A percentile compares a stretch with the other conserved stretches of the same genome.
Evolutionary conservation across 1,284 basidiomycete species (phyloP).

Genomic region (Sanghuangporus weigelae): DNA sequence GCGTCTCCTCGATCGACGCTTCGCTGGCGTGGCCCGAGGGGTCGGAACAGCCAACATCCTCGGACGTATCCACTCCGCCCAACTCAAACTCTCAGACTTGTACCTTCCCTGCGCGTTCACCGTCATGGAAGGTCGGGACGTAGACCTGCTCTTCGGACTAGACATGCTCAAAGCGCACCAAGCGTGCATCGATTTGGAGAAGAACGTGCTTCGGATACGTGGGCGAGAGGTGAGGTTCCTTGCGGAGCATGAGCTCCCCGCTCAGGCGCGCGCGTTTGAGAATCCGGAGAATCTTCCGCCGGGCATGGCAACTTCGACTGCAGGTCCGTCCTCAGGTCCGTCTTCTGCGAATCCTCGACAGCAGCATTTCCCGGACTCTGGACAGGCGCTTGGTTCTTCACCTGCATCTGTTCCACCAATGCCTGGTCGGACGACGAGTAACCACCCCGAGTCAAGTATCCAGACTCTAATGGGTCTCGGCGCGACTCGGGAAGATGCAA

Average conservation of each 20-base stretch:
- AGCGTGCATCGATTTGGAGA: conserved; percentile 89
- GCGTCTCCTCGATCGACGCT: conserved; percentile 87
- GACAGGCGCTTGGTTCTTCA: conserved; percentile 44
- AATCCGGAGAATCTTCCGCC: conserved; percentile 22
- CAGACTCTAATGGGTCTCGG: conserved; percentile 68
- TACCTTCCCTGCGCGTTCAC: conserved; percentile 90
- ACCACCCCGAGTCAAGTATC: conserved; percentile 50
- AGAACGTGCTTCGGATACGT: conserved; percentile 85
- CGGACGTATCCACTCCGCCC: conserved; percentile 90
- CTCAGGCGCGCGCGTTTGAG: conserved; percentile 55
- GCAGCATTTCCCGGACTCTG: conserved; percentile 55
- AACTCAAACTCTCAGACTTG: conserved; percentile 82
- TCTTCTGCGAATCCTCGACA: background rate
- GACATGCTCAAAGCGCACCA: conserved; percentile 99
- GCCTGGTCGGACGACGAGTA: conserved; percentile 17
- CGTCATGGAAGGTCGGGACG: conserved; percentile 91
- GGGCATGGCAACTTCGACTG: background rate
- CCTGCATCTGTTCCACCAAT: conserved; percentile 27
- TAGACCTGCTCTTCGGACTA: conserved; percentile 91
- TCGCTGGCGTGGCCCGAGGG: conserved; percentile 88
- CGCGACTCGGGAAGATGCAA: conserved; percentile 68
- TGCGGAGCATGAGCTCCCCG: conserved; percentile 90
- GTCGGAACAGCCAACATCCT: conserved; percentile 95
- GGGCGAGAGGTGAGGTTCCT: conserved; percentile 84
- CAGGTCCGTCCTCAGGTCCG: background rate